These are phyloP conservation scores for Plasmodium knowlesi DNA, from an alignment of 169 alveolate species.

Conservation along the genomic window DNA sequence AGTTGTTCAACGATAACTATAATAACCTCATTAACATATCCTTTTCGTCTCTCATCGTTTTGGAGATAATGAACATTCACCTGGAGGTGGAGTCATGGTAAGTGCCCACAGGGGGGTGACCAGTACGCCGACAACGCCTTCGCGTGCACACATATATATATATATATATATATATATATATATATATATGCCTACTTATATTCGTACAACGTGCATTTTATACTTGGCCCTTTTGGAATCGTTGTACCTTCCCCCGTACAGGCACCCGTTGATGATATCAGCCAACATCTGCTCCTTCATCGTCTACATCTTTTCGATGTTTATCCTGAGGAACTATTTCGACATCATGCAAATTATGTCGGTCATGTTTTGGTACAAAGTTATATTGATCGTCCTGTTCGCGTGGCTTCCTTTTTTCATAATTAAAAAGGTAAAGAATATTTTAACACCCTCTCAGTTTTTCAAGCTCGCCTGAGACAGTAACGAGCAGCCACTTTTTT, in stretches of 20 bases:
- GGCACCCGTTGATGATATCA: slow-evolving; percentile 88
- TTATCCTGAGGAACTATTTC: slow-evolving; percentile 91
- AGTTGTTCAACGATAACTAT: slow-evolving; percentile 92
- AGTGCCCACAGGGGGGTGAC: slow-evolving; percentile 63
- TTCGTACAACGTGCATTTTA: not conserved
- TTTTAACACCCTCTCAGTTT: slow-evolving; percentile 91
- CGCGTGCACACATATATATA: not conserved
- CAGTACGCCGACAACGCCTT: not conserved
- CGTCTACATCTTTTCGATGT: slow-evolving; percentile 88
- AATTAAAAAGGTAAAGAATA: slow-evolving; percentile 85
- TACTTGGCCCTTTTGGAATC: too few relatives aligned
- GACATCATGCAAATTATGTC: slow-evolving; percentile 91
- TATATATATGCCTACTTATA: not conserved
- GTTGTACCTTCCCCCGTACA: slow-evolving; percentile 10
- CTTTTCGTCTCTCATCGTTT: slow-evolving; percentile 95
- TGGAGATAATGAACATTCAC: slow-evolving; percentile 95
- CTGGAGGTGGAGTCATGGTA: slow-evolving; percentile 94
- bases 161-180: not conserved
- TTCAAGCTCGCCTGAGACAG: slow-evolving; percentile 79
- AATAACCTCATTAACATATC: slow-evolving; percentile 95
- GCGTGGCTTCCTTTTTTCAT: slow-evolving; percentile 94
- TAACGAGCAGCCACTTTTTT: not conserved
- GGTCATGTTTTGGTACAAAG: slow-evolving; percentile 91
- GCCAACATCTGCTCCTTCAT: slow-evolving; percentile 86
- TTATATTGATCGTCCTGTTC: slow-evolving; percentile 88